These are phyloP conservation scores for Sisymbrium altissimum DNA, from an alignment of 345 rosid species.

Conservation along the genomic window DNA sequence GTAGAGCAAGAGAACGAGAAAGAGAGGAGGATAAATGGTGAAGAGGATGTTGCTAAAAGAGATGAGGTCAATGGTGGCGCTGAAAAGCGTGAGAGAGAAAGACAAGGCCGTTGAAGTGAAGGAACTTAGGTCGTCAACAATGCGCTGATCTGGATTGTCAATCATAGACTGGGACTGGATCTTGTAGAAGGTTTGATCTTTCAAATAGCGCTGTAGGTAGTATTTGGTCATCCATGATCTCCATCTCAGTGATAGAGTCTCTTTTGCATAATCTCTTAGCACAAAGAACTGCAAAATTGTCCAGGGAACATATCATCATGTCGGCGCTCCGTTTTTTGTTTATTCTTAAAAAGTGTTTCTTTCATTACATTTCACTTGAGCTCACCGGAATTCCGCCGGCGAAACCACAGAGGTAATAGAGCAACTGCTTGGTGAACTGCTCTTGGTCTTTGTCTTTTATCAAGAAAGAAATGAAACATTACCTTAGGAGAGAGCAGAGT, in stretches of 20 bases:
- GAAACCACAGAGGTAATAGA: slow-evolving; percentile 81
- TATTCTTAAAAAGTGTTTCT: not conserved
- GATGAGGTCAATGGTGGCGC: slow-evolving; percentile 82
- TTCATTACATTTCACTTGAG: not conserved
- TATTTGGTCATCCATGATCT: slow-evolving; percentile 94
- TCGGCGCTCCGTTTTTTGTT: not conserved
- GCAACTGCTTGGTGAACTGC: slow-evolving; percentile 80
- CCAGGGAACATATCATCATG: not conserved
- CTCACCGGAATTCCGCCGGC: slow-evolving; percentile 98
- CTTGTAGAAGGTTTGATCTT: slow-evolving; percentile 72
- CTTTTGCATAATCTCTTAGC: slow-evolving; percentile 87
- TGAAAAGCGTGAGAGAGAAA: slow-evolving; percentile 78
- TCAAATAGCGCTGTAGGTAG: slow-evolving; percentile 81
- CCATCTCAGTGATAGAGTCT: slow-evolving; percentile 81
- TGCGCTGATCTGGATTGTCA: slow-evolving; percentile 96
- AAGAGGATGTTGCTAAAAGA: slow-evolving; percentile 93
- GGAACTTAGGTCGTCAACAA: slow-evolving; percentile 85
- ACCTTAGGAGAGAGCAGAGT: not conserved
- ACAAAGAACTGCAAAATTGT: slow-evolving; percentile 66
- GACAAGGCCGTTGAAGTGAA: slow-evolving; percentile 87
- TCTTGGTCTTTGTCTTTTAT: slow-evolving; percentile 80
- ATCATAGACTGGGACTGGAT: slow-evolving; percentile 91
- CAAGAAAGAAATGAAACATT: not conserved
- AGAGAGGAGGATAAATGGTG: slow-evolving; percentile 86
- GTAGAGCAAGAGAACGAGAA: slow-evolving; percentile 72